Conservation (phyloP, 352 stramenopile species). For the Thraustotheca clavata region DNA sequence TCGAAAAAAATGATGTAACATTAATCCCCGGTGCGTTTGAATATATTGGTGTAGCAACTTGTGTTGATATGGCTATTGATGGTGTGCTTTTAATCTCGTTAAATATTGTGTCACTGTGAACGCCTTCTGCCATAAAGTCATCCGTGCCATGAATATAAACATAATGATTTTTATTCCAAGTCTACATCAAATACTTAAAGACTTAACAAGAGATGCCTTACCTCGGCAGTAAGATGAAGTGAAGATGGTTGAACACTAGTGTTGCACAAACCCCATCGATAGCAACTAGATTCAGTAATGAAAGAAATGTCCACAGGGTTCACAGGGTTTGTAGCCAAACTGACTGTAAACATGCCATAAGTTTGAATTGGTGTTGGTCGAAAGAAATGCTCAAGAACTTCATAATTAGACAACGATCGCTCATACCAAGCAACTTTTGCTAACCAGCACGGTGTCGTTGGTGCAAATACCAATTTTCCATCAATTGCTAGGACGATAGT, state of each 20-base stretch:
- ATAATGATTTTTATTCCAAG: slow-evolving; percentile 14
- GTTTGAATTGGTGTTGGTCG: slow-evolving; percentile 36
- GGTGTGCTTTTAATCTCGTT: neutral
- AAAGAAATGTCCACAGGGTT: slow-evolving; percentile 42
- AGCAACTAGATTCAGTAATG: slow-evolving; percentile 44
- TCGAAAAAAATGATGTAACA: neutral
- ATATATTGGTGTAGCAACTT: neutral
- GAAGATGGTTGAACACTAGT: slow-evolving; percentile 33
- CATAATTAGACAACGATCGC: slow-evolving; percentile 26
- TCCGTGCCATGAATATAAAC: slow-evolving; percentile 17
- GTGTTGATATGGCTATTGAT: neutral
- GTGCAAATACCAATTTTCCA: neutral
- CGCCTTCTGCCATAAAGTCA: slow-evolving; percentile 10
- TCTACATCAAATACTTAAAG: neutral
- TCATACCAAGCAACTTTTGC: slow-evolving; percentile 53
- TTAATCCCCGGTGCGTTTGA: neutral
- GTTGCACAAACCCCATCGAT: slow-evolving; percentile 70
- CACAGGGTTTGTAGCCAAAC: slow-evolving; percentile 35
- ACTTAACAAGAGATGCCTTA: neutral
- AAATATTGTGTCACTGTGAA: neutral
- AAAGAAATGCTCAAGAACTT: slow-evolving; percentile 59
- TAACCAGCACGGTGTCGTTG: neutral
- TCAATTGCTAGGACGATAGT: neutral
- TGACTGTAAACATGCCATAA: slow-evolving; percentile 50
- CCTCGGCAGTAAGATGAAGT: slow-evolving; percentile 35